Percentiles rank a stretch among this genome's conserved stretches.
Evolutionary conservation across 139 green algal species (phyloP).

Genomic region (Tetraselmis striata): DNA sequence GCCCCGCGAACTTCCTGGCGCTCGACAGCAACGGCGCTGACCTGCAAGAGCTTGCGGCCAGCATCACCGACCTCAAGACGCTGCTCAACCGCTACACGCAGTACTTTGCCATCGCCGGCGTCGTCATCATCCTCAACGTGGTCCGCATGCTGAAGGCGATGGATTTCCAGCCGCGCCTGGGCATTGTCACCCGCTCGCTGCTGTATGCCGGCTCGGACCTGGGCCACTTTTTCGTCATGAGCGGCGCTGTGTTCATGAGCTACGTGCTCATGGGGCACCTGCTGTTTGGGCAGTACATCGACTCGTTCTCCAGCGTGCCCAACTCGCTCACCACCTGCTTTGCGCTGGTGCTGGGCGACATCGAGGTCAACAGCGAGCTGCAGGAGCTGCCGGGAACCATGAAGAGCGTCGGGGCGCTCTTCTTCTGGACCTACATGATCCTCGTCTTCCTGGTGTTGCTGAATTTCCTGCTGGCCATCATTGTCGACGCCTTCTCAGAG

Average conservation of each 20-base stretch:
- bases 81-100: slow-evolving; percentile 56
- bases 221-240: slow-evolving; percentile 77
- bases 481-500: slow-evolving; percentile 75
- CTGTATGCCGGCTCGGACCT: slow-evolving; percentile 65
- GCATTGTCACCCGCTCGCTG: slow-evolving; percentile 73
- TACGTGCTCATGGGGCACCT: slow-evolving; percentile 79
- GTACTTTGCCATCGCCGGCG: slow-evolving; percentile 73
- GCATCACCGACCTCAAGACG: slow-evolving; percentile 30
- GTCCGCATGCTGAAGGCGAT: slow-evolving; percentile 71
- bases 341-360: slow-evolving; percentile 75
- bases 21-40: slow-evolving; percentile 23
- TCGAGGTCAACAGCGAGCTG: slow-evolving; percentile 57
- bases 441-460: slow-evolving; percentile 85
- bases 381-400: slow-evolving; percentile 57
- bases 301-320: slow-evolving; percentile 55
- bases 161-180: slow-evolving; percentile 83
- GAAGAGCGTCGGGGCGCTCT: slow-evolving; percentile 48
- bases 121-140: slow-evolving; percentile 81
- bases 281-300: slow-evolving; percentile 71
- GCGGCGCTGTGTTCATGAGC: slow-evolving; percentile 70
- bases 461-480: slow-evolving; percentile 87
- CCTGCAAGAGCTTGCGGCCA: slow-evolving; percentile 21
- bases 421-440: slow-evolving; percentile 83
- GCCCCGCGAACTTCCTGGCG: slow-evolving; percentile 55
- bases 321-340: slow-evolving; percentile 73